Conservation (phyloP, 1,284 basidiomycete species). For the Meira miltonrushii region DNA sequence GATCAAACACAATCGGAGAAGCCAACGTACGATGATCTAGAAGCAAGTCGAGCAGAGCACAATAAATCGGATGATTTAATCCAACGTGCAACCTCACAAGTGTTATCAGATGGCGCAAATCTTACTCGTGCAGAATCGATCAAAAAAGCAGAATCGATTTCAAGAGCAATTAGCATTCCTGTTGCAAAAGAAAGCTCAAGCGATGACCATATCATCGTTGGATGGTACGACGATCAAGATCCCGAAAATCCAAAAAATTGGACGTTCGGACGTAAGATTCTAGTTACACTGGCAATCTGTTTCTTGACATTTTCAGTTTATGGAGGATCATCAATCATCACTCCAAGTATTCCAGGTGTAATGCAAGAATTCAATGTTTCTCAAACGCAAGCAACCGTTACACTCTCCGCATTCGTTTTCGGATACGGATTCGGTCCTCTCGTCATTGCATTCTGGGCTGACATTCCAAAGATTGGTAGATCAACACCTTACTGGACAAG, state of each 20-base stretch:
- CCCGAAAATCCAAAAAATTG: constrained; percentile 41
- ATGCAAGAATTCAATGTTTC: constrained; percentile 16
- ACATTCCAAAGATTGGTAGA: constrained; percentile 43
- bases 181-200: background rate
- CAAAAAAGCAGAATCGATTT: too few species aligned
- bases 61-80: too few species aligned
- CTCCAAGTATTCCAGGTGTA: constrained; percentile 15
- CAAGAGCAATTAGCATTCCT: too few species aligned
- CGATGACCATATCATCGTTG: constrained; percentile 52
- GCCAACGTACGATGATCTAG: too few species aligned
- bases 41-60: too few species aligned
- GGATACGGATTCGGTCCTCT: constrained; percentile 33
- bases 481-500: constrained; percentile 22
- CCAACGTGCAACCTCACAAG: too few species aligned
- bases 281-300: constrained; percentile 32
- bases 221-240: constrained; percentile 41
- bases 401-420: constrained; percentile 19
- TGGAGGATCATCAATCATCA: constrained; percentile 55
- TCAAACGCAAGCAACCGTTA: constrained; percentile 4
- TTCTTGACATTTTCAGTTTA: constrained; percentile 57
- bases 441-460: constrained; percentile 48
- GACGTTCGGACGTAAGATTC: constrained; percentile 23
- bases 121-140: too few species aligned
- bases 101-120: too few species aligned
- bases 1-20: too few species aligned